phyloP scores from a whole-genome alignment of 257 asterid genomes.

The Solanum appendiculatum region DNA sequence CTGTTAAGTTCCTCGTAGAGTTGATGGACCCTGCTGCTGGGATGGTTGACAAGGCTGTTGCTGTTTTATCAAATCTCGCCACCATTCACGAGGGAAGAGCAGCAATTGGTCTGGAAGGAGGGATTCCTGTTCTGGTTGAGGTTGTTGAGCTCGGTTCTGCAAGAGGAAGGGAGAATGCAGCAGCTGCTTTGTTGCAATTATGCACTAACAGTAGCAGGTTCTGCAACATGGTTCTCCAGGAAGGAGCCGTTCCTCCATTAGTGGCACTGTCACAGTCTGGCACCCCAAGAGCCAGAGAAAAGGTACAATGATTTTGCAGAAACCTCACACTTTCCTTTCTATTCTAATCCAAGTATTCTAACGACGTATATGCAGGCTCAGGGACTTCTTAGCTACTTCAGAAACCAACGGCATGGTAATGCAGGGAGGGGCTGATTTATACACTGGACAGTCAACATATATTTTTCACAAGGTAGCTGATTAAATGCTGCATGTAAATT shows the following conservation, averaged over 20 bases:
- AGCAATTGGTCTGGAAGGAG: constrained; percentile 28
- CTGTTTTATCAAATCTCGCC: constrained; percentile 30
- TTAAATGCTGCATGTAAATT: background rate
- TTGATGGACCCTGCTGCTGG: constrained; percentile 37
- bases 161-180: constrained; percentile 34
- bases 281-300: constrained; percentile 36
- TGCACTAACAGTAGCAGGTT: constrained; percentile 24
- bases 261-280: constrained; percentile 30
- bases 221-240: constrained; percentile 30
- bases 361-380: constrained; percentile 18
- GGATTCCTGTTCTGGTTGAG: constrained; percentile 27
- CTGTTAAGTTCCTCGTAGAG: constrained; percentile 25
- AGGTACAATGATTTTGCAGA: constrained; percentile 2
- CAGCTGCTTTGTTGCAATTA: constrained; percentile 28
- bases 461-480: background rate
- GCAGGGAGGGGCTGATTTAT: constrained; percentile 18
- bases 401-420: constrained; percentile 28
- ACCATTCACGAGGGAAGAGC: constrained; percentile 22
- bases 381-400: constrained; percentile 32
- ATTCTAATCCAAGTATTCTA: background rate
- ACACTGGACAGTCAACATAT: background rate
- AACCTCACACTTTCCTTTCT: background rate
- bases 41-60: constrained; percentile 36
- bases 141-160: constrained; percentile 33
- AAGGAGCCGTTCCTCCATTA: constrained; percentile 33